Evolutionary conservation across 2,329 filamentous ascomycete genomes (phyloP), one percentile per base, ranked within the genome.

Genomic region (Chrysosporium keratinophilum): DNA sequence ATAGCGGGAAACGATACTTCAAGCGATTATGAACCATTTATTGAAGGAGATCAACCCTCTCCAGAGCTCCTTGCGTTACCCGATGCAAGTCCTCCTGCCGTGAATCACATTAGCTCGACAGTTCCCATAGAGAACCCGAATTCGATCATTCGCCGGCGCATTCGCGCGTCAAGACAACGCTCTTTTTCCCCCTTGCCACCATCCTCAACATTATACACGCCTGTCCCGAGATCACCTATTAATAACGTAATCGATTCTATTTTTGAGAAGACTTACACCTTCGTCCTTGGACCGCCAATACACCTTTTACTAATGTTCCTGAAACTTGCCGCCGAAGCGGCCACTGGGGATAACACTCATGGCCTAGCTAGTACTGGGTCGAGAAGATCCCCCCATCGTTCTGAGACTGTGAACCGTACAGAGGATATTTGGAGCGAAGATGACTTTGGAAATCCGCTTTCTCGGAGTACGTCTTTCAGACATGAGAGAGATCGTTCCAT

Each of bases 241-340:
- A 74, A 76, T 50, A 72, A 76, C 42, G 71, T 85, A 31, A 79
- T 81, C 0, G 73, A 80, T 49, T 78, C 82, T 2, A 78, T 95
- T 31, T 78, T 95, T 23, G 80, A 84, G 54, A 90, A 87, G 69
- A 89, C 88, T 0, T 83, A 80, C 58, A 82, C 87, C 50, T 77
- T 93, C 31, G 77, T 95, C 3, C 72, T 95, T 12, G 82, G 86
- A 0, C 88, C 88, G n/a, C 88, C 90, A 0, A 80, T 84, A 34
- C 82, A 90, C 61, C 77, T 95, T 1, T 79, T 95, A 35, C 76
- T 81, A 23, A 74, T 95, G 40, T 89, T 95, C 76, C 77, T 95
- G 3, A 82, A 82, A 54, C 87, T 95, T 54, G 87, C 89, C 0
- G 83, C 86, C 0, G 82, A 80, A 57, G 88, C 95, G 57, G 78